Evolutionary conservation across 2,329 filamentous ascomycete species (phyloP).

Genomic region (Ceratocystis cacaofunesta): DNA sequence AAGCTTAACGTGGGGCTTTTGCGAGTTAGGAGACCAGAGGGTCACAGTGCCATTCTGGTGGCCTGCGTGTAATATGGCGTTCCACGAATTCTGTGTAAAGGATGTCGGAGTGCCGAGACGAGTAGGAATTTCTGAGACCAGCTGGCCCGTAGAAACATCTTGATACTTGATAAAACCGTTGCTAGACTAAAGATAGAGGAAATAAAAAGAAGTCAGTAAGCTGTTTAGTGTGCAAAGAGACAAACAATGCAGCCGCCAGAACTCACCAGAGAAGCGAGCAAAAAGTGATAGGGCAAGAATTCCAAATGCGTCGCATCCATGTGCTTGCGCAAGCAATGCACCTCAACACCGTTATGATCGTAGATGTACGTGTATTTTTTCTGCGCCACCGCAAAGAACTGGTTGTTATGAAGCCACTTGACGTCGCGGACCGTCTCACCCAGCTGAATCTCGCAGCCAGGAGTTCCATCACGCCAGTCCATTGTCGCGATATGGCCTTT

Average conservation of each 20-base stretch:
- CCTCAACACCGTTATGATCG: constrained; percentile 74
- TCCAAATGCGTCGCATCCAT: constrained; percentile 86
- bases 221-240: background rate
- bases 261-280: constrained; percentile 70
- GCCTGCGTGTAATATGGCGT: constrained; percentile 80
- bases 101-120: constrained; percentile 71
- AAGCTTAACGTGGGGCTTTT: constrained; percentile 77
- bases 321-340: constrained; percentile 83
- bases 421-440: constrained; percentile 81
- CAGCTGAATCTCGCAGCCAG: constrained; percentile 82
- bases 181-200: constrained; percentile 40
- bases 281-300: constrained; percentile 90
- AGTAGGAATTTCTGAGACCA: constrained; percentile 74
- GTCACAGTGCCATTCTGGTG: constrained; percentile 93
- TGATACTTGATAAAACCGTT: constrained; percentile 84
- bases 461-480: constrained; percentile 86
- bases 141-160: constrained; percentile 82
- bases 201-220: background rate
- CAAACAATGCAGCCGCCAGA: background rate
- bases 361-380: constrained; percentile 98
- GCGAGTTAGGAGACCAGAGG: constrained; percentile 86
- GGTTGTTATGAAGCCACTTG: constrained; percentile 87
- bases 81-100: constrained; percentile 77
- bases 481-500: constrained; percentile 94
- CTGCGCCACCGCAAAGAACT: constrained; percentile 87